Percentiles rank a stretch among this genome's conserved stretches.
phyloP scores from a whole-genome alignment of 1,284 basidiomycete genomes.

The Irpex sp. region DNA sequence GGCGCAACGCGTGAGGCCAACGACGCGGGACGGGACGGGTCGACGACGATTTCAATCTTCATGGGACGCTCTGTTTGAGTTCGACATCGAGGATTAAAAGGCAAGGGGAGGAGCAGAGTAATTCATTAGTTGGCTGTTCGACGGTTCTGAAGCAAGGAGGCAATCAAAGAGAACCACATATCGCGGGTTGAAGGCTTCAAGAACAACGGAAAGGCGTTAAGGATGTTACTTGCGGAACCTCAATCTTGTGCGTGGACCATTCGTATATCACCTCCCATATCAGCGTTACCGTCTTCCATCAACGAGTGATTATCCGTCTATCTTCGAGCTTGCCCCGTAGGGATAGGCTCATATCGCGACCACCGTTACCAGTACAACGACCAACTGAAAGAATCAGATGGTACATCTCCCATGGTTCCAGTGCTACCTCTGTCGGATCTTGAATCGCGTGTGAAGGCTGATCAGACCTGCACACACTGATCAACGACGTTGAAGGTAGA shows the following conservation, averaged over 20 bases:
- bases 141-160: conserved; percentile 36
- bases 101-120: conserved; percentile 9
- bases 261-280: background rate
- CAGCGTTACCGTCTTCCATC: background rate
- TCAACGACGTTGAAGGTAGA: conserved; percentile 13
- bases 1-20: conserved; percentile 62
- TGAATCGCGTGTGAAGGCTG: conserved; percentile 8
- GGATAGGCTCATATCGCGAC: background rate
- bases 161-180: conserved; percentile 39
- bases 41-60: conserved; percentile 97
- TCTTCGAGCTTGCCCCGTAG: background rate
- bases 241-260: background rate
- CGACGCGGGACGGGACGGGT: conserved; percentile 74
- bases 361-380: conserved; percentile 5
- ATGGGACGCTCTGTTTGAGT: conserved; percentile 82
- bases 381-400: background rate
- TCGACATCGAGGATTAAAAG: conserved; percentile 5
- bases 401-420: background rate
- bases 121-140: conserved; percentile 63
- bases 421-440: conserved; percentile 4
- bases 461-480: conserved; percentile 15
- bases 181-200: background rate
- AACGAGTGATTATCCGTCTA: background rate
- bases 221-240: background rate
- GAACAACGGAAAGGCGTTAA: background rate